Evolutionary conservation across 1,284 basidiomycete genomes (phyloP).

Genomic region (Ceratobasidium sp.): DNA sequence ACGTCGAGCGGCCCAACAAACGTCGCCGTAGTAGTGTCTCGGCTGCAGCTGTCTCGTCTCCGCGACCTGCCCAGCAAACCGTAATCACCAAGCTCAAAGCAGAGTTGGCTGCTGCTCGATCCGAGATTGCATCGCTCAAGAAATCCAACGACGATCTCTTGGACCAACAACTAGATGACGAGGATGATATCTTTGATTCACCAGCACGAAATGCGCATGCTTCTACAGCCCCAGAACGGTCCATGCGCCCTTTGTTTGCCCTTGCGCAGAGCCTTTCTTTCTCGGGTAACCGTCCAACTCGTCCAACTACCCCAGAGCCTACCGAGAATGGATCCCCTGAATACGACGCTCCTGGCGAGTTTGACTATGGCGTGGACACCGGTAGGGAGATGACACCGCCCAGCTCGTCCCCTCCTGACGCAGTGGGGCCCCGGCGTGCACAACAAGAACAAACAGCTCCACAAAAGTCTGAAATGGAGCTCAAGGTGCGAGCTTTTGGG

Average conservation of each 20-base stretch:
- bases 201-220: slow-evolving; percentile 1
- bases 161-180: slow-evolving; percentile 35
- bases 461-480: slow-evolving; percentile 22
- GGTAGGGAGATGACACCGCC: slow-evolving; percentile 20
- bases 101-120: slow-evolving; percentile 23
- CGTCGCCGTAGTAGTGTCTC: slow-evolving; percentile 35
- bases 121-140: slow-evolving; percentile 21
- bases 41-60: neutral
- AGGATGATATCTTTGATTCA: slow-evolving; percentile 34
- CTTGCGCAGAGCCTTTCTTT: slow-evolving; percentile 6
- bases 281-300: slow-evolving; percentile 22
- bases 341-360: slow-evolving; percentile 27
- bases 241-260: neutral
- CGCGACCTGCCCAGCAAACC: slow-evolving; percentile 8
- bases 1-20: slow-evolving; percentile 17
- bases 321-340: slow-evolving; percentile 39
- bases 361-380: slow-evolving; percentile 8
- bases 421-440: neutral
- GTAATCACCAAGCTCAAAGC: slow-evolving; percentile 23
- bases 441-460: neutral
- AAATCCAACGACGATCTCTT: slow-evolving; percentile 25
- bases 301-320: slow-evolving; percentile 34
- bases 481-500: slow-evolving; percentile 10
- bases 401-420: slow-evolving; percentile 19
- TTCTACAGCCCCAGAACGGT: neutral